Base-by-base conservation (phyloP, 164 flowering plant genomes). In the Aristolochia contorta region DNA sequence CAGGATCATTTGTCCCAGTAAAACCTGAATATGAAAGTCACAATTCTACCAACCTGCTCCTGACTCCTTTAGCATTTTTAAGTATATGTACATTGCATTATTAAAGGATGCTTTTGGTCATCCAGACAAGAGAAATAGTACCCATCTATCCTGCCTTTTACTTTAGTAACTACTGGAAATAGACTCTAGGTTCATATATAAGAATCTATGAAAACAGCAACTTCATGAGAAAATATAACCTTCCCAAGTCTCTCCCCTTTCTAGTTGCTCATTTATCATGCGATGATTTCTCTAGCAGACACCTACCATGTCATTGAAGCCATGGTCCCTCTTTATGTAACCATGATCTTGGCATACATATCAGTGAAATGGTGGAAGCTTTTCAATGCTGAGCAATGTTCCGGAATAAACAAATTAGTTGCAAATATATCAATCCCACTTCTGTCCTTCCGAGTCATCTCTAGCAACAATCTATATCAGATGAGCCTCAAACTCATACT, bases 381-480 rank as follows among this genome's bases (percentile, higher is more conserved):
- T 57, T 91, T 91, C 72, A 76, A 85, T 16, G 77, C 84, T 20
- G 96, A 84, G 54, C 95, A 90, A 75, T 90, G 95, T 71, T 63
- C 85, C 3, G 97, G 92, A 58, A 90, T 90, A 51, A 90, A 87
- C 82, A 87, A 77, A 68, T 91, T 87, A 58, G 93, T 91, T 10
- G 81, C 93, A 0, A 87, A 79, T 56, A 77, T 84, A 66, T 80
- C 96, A 19, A 78, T 91, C 49, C 96, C 97, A 16, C 69, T 87
- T 4, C 54, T 87, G 55, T 81, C 91, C 12, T 86, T 87, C 74
- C 74, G 70, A 45, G 67, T 86, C 27, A 79, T 86, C 50, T 74
- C 97, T 7, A 46, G 53, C 14, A 85, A 71, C 71, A 77, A 87
- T 61, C 91, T 82, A 18, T 87, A 83, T 72, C 77, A 79, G 47